Conservation (phyloP, 805 yeast genomes). For the Sungouiozyma ichnusensis region DNA sequence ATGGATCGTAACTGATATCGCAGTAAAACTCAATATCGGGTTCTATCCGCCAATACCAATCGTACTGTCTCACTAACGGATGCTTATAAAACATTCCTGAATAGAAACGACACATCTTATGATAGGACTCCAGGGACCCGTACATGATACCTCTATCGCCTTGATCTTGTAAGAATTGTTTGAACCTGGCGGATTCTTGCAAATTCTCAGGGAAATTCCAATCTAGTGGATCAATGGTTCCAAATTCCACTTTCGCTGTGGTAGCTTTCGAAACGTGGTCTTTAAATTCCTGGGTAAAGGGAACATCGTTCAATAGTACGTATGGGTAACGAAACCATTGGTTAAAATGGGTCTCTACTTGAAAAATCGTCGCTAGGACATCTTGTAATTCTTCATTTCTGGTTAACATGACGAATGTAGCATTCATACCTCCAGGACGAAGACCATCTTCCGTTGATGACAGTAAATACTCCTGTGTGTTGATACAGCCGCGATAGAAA, state of each 20-base stretch:
- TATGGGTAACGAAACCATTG: slow-evolving; percentile 93
- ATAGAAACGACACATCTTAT: slow-evolving; percentile 88
- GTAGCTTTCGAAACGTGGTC: slow-evolving; percentile 41
- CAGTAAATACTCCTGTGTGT: slow-evolving; percentile 28
- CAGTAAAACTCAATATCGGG: slow-evolving; percentile 87
- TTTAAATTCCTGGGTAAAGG: slow-evolving; percentile 60
- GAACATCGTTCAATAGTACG: slow-evolving; percentile 76
- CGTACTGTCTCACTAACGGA: slow-evolving; percentile 54
- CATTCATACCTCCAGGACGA: slow-evolving; percentile 41
- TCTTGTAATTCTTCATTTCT: slow-evolving; percentile 71
- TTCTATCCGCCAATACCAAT: slow-evolving; percentile 97
- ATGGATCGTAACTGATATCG: slow-evolving; percentile 88
- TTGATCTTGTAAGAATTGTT: slow-evolving; percentile 28
- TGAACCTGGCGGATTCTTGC: slow-evolving; percentile 1
- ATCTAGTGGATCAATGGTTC: slow-evolving; percentile 41
- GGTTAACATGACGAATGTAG: slow-evolving; percentile 75
- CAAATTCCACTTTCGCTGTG: slow-evolving; percentile 60
- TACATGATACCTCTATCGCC: slow-evolving; percentile 80
- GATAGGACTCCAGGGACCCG: slow-evolving; percentile 74
- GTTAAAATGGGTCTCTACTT: slow-evolving; percentile 80
- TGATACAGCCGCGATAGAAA: slow-evolving; percentile 48
- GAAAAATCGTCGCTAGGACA: slow-evolving; percentile 58
- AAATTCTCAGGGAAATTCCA: slow-evolving; percentile 57
- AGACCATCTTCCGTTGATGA: background rate
- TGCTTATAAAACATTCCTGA: slow-evolving; percentile 78